Conservation (phyloP, 78 protist species). For the Protostelium mycophagum region DNA sequence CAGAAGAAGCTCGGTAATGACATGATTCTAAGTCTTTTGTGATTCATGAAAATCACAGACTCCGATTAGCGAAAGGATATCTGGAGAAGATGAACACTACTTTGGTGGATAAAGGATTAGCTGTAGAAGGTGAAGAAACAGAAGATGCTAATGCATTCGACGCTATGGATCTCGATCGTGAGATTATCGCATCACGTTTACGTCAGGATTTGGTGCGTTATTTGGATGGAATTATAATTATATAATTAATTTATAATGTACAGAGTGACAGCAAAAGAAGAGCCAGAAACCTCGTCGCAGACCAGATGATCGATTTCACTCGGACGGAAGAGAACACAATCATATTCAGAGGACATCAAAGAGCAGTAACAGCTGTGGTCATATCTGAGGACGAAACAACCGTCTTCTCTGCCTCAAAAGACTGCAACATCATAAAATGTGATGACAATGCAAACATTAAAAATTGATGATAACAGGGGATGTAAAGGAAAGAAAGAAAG, state of each 20-base stretch:
- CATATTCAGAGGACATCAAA: not conserved
- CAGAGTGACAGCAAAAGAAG: not conserved
- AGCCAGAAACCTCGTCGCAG: not conserved
- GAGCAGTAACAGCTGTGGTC: not conserved
- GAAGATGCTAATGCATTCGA: not conserved
- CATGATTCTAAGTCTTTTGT: too few species aligned
- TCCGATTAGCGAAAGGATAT: not conserved
- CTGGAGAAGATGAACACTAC: too few species aligned
- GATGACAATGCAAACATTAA: not conserved
- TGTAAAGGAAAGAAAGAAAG: not conserved
- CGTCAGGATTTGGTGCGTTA: not conserved
- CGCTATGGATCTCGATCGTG: not conserved
- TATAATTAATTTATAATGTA: too few species aligned
- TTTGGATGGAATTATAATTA: not conserved
- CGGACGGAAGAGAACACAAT: not conserved
- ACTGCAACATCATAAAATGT: not conserved
- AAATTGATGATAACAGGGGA: not conserved
- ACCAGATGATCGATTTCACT: not conserved
- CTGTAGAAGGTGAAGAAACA: too few species aligned
- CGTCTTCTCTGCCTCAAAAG: not conserved
- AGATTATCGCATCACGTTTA: not conserved
- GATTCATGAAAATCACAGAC: not conserved
- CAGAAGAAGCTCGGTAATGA: not conserved
- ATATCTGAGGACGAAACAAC: not conserved
- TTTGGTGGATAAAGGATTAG: too few species aligned